These are phyloP conservation scores for Setomelanomma holmii DNA, from an alignment of 2,329 filamentous ascomycete species.

Conservation along the genomic window DNA sequence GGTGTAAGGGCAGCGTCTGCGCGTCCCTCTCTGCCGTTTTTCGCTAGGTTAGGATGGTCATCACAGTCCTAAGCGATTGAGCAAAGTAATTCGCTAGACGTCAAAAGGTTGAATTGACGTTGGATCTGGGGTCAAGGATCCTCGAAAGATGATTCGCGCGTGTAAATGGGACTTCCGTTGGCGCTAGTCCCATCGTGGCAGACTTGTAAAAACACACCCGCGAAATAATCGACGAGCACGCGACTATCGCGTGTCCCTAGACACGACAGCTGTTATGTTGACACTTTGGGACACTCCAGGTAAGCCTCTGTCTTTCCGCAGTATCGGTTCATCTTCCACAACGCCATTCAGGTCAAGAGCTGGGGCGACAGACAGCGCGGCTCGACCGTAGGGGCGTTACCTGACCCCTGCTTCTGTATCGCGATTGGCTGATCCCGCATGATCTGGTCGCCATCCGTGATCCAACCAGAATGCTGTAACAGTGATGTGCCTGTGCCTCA, in stretches of 20 bases:
- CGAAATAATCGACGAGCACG: conserved; percentile 20
- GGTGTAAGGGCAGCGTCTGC: conserved; percentile 13
- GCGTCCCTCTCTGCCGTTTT: conserved; percentile 17
- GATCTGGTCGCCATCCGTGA: conserved; percentile 19
- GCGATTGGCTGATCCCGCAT: conserved; percentile 32
- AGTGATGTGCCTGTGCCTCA: conserved; percentile 28
- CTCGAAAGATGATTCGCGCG: conserved; percentile 18
- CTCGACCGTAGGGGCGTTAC: conserved; percentile 14
- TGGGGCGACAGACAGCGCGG: conserved; percentile 23
- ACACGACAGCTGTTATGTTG: conserved; percentile 12
- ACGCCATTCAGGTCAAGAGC: conserved; percentile 34
- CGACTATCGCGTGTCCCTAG: conserved; percentile 26
- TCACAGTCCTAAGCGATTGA: conserved; percentile 23
- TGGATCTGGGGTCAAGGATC: conserved; percentile 10
- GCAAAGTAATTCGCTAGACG: conserved; percentile 29
- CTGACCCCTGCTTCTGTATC: conserved; percentile 24
- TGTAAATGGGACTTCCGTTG: conserved; percentile 13
- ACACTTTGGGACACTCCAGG: conserved; percentile 14
- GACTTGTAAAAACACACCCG: conserved; percentile 11
- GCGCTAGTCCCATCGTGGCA: conserved; percentile 26
- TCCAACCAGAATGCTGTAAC: conserved; percentile 37
- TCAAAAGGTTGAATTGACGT: conserved; percentile 9
- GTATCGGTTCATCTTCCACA: conserved; percentile 32
- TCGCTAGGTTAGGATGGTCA: conserved; percentile 14
- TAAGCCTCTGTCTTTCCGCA: conserved; percentile 21